Conservation (phyloP, 2,329 filamentous ascomycete genomes). For the Pleoardoris graminearum region DNA sequence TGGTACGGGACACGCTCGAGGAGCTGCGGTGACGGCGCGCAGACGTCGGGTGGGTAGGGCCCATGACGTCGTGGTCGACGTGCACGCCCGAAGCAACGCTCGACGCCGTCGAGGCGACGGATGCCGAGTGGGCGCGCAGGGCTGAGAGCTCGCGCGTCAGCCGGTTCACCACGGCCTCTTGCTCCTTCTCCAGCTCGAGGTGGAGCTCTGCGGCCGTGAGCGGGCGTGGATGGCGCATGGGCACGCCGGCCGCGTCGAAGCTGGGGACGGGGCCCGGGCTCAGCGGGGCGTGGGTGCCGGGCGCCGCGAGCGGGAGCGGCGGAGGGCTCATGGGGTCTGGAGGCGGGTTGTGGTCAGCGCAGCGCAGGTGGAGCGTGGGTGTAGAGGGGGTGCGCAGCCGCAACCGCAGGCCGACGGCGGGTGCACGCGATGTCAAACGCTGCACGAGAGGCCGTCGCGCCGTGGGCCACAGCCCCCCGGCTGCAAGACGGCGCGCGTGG, state of each 20-base stretch:
- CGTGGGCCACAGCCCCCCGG: no score
- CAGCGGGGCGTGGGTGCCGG: constrained; percentile 42
- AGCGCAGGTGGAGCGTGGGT: not conserved
- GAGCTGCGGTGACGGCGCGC: constrained; percentile 61
- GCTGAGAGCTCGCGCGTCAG: constrained; percentile 85
- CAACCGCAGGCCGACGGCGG: no score
- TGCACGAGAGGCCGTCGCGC: no score
- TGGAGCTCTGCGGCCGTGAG: constrained; percentile 89
- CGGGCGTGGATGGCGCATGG: constrained; percentile 82
- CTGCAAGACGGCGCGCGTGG: no score
- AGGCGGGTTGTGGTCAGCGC: constrained; percentile 42
- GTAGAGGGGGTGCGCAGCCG: not conserved
- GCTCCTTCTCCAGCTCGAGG: constrained; percentile 88
- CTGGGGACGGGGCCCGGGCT: constrained; percentile 38
- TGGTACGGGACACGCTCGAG: constrained; percentile 54
- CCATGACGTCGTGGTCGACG: constrained; percentile 50
- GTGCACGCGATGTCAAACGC: no score
- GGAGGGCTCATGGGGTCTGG: constrained; percentile 53
- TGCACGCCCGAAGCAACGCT: constrained; percentile 58
- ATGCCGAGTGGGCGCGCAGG: constrained; percentile 71
- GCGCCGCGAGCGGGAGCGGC: constrained; percentile 46
- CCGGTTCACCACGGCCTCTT: constrained; percentile 93
- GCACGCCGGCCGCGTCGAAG: constrained; percentile 57
- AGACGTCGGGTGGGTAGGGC: constrained; percentile 56
- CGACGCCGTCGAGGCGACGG: constrained; percentile 61